A percentile compares a stretch with the other conserved stretches of the same genome.
phyloP scores from a whole-genome alignment of 208 protist genomes.

The Lotmaria passim region DNA sequence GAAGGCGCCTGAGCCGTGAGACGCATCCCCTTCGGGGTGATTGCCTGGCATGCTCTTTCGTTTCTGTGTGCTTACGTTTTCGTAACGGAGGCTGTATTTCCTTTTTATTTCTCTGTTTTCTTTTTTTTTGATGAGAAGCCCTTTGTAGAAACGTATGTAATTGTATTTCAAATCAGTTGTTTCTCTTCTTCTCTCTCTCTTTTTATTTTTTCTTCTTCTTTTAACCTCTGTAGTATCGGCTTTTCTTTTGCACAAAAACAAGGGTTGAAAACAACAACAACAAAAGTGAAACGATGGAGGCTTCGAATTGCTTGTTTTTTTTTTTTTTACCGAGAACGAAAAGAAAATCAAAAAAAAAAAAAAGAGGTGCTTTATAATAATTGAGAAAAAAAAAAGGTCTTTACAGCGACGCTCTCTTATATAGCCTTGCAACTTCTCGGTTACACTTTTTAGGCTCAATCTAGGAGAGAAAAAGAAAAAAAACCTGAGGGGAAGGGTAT shows the following conservation, averaged over 20 bases:
- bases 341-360: constrained; percentile 2
- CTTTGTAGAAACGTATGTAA: neutral
- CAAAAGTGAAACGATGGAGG: no score
- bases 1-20: neutral
- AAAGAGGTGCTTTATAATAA: neutral
- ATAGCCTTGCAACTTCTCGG: no score
- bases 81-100: no score
- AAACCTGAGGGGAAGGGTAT: no score
- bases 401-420: neutral
- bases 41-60: constrained; percentile 12
- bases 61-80: no score
- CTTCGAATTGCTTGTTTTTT: no score
- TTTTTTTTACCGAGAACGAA: neutral
- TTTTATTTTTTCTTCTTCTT: neutral
- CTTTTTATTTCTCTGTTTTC: neutral
- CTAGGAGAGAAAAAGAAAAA: neutral
- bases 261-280: no score
- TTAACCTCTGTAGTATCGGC: no score
- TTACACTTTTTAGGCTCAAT: neutral
- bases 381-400: constrained; percentile 4
- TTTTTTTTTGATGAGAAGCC: no score
- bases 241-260: neutral
- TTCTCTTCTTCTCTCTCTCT: neutral
- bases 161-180: neutral
- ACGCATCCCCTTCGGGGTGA: constrained; percentile 5